Percentiles rank a stretch among this genome's conserved stretches.
phyloP scores from a whole-genome alignment of 2,329 filamentous ascomycete species.

The Colletotrichum filicis region DNA sequence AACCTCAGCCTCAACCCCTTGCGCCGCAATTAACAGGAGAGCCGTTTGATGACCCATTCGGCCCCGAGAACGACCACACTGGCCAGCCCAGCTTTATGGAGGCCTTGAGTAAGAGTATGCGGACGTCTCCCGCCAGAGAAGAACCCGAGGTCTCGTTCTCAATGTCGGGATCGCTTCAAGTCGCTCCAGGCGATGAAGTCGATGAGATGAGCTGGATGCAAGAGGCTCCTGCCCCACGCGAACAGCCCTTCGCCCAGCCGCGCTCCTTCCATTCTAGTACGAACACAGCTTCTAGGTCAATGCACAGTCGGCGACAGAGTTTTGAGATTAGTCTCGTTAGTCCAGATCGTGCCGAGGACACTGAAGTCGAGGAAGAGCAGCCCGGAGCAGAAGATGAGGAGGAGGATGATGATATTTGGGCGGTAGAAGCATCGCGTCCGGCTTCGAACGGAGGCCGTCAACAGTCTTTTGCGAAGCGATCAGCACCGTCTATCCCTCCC shows the following conservation, averaged over 20 bases:
- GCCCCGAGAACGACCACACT: slow-evolving; percentile 38
- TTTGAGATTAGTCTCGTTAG: slow-evolving; percentile 6
- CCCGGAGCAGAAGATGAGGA: slow-evolving; percentile 15
- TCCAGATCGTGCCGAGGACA: slow-evolving; percentile 20
- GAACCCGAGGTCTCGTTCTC: slow-evolving; percentile 2
- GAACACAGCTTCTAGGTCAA: slow-evolving; percentile 22
- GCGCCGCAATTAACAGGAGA: slow-evolving; percentile 26
- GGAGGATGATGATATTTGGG: slow-evolving; percentile 65
- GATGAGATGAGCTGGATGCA: slow-evolving; percentile 58
- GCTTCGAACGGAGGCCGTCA: slow-evolving; percentile 37
- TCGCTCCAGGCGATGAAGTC: slow-evolving; percentile 39
- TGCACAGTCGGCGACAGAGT: slow-evolving; percentile 8
- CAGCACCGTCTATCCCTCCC: slow-evolving; percentile 29
- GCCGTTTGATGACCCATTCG: slow-evolving; percentile 45
- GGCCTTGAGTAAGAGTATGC: slow-evolving; percentile 42
- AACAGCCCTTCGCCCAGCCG: slow-evolving; percentile 24
- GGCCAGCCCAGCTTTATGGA: slow-evolving; percentile 47
- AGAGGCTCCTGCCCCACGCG: slow-evolving; percentile 34
- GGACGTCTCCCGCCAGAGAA: slow-evolving; percentile 11
- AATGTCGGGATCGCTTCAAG: slow-evolving; percentile 23
- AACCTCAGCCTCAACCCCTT: slow-evolving; percentile 11
- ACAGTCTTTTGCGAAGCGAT: slow-evolving; percentile 44
- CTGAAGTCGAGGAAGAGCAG: slow-evolving; percentile 23
- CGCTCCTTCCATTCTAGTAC: slow-evolving; percentile 22
- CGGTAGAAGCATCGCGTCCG: slow-evolving; percentile 63